Percentiles rank a stretch among this genome's conserved stretches.
Conservation (phyloP, 441 rosid genomes). For the Aquilaria agallochum region DNA sequence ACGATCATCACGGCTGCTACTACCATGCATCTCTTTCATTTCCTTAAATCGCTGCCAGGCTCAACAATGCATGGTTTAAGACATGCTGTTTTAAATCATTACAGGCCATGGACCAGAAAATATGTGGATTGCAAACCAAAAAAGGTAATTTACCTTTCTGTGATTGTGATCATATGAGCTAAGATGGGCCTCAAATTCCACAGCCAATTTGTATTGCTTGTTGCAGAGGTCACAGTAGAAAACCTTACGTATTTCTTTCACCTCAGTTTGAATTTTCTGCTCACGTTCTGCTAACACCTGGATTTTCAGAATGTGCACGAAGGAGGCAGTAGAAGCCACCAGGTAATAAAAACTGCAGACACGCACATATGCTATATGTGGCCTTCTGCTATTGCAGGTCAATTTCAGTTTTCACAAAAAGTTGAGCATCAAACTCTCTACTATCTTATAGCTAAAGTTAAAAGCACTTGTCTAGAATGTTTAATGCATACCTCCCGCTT, state of each 20-base stretch:
- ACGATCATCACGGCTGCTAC: slow-evolving; percentile 83
- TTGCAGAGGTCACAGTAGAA: slow-evolving; percentile 93
- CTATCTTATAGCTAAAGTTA: slow-evolving; percentile 26
- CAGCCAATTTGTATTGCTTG: slow-evolving; percentile 92
- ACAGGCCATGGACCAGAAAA: no score
- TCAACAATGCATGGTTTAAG: slow-evolving; percentile 1
- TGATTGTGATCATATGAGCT: slow-evolving; percentile 99
- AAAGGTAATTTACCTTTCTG: slow-evolving; percentile 54
- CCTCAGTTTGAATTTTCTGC: slow-evolving; percentile 95
- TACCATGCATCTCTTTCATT: slow-evolving; percentile 89
- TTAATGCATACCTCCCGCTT: slow-evolving; percentile 87
- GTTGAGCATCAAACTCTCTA: slow-evolving; percentile 46
- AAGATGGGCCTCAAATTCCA: slow-evolving; percentile 94
- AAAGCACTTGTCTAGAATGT: slow-evolving; percentile 25
- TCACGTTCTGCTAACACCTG: slow-evolving; percentile 99
- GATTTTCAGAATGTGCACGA: slow-evolving; percentile 98
- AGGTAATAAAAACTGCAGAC: slow-evolving; percentile 97
- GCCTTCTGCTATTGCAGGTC: slow-evolving; percentile 67
- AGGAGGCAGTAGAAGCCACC: slow-evolving; percentile 99
- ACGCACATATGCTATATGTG: slow-evolving; percentile 64
- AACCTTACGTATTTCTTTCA: slow-evolving; percentile 84
- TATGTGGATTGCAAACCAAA: background rate
- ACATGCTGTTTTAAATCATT: background rate
- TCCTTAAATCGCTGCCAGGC: slow-evolving; percentile 83
- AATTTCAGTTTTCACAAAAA: slow-evolving; percentile 51